Conservation (phyloP, 192 early-diverging fungal species). For the Pilaira anomala region DNA sequence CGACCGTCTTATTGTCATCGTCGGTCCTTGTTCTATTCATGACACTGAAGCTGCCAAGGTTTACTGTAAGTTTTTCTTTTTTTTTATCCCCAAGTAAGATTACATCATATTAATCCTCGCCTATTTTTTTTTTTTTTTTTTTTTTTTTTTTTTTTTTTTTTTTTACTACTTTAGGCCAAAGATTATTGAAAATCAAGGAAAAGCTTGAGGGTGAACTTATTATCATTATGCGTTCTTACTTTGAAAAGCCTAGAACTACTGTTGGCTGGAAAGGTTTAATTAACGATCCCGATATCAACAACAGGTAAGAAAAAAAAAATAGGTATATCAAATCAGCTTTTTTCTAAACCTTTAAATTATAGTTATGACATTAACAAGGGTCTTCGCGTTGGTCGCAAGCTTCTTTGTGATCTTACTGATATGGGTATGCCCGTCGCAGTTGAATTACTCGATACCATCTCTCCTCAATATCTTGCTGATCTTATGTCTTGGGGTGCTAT, state of each 20-base stretch:
- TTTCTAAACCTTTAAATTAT: not conserved
- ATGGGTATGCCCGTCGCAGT: slow-evolving; percentile 82
- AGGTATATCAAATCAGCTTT: not conserved
- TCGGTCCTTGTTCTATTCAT: slow-evolving; percentile 97
- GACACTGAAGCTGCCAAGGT: slow-evolving; percentile 81
- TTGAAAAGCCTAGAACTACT: slow-evolving; percentile 97
- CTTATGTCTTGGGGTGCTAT: slow-evolving; percentile 96
- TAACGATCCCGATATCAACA: slow-evolving; percentile 76
- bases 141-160: not conserved
- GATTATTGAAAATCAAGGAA: slow-evolving; percentile 50
- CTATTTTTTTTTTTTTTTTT: not conserved
- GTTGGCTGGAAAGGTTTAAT: slow-evolving; percentile 89
- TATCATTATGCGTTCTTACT: slow-evolving; percentile 96
- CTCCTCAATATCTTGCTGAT: slow-evolving; percentile 93
- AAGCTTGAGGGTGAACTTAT: slow-evolving; percentile 70
- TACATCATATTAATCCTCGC: not conserved
- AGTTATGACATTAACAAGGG: slow-evolving; percentile 97
- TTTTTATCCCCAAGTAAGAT: not conserved
- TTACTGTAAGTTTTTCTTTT: slow-evolving; percentile 56
- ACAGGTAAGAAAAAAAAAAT: slow-evolving; percentile 28
- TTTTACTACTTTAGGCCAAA: not conserved
- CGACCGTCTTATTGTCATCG: slow-evolving; percentile 86
- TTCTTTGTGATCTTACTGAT: slow-evolving; percentile 77
- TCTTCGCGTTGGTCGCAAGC: slow-evolving; percentile 76
- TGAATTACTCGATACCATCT: slow-evolving; percentile 93